phyloP scores from a whole-genome alignment of 2,329 filamentous ascomycete genomes.

The Pleurostoma richardsiae region DNA sequence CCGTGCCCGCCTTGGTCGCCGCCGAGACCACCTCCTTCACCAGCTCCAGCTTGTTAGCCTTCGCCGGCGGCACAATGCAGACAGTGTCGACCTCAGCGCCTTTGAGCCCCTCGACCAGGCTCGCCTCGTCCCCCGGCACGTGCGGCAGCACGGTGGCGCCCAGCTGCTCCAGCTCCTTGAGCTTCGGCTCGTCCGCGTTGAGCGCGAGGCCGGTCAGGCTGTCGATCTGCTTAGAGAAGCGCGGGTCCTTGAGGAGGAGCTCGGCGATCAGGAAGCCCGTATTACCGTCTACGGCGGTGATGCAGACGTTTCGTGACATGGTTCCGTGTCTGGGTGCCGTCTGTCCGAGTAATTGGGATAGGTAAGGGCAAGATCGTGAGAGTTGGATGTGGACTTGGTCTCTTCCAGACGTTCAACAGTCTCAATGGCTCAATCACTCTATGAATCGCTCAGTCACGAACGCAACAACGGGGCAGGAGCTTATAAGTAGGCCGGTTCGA shows the following conservation, averaged over 20 bases:
- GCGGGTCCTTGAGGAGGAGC: conserved; percentile 34
- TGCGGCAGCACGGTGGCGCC: conserved; percentile 37
- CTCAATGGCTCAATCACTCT: too few relatives aligned
- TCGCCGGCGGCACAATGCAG: conserved; percentile 42
- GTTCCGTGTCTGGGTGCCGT: too few relatives aligned
- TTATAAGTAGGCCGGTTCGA: too few relatives aligned
- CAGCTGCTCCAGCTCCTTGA: conserved; percentile 32
- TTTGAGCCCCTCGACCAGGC: conserved; percentile 37
- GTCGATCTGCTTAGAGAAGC: conserved; percentile 19
- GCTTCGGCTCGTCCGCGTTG: conserved; percentile 27
- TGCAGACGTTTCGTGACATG: conserved; percentile 33
- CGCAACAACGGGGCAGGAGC: too few relatives aligned
- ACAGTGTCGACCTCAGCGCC: conserved; percentile 38
- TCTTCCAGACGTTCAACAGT: too few relatives aligned
- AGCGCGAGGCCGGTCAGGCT: conserved; percentile 35
- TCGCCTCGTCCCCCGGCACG: conserved; percentile 30
- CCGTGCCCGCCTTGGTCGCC: conserved; percentile 31
- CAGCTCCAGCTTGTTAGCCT: conserved; percentile 39
- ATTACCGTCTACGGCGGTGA: conserved; percentile 43
- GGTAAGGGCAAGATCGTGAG: too few relatives aligned
- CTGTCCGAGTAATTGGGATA: too few relatives aligned
- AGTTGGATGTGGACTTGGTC: too few relatives aligned
- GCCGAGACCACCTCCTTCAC: conserved; percentile 37
- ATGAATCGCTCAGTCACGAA: too few relatives aligned
- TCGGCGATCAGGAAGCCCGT: conserved; percentile 46